Evolutionary conservation across 441 rosid genomes (phyloP).

Genomic region (Euphorbia schlechtendalii): DNA sequence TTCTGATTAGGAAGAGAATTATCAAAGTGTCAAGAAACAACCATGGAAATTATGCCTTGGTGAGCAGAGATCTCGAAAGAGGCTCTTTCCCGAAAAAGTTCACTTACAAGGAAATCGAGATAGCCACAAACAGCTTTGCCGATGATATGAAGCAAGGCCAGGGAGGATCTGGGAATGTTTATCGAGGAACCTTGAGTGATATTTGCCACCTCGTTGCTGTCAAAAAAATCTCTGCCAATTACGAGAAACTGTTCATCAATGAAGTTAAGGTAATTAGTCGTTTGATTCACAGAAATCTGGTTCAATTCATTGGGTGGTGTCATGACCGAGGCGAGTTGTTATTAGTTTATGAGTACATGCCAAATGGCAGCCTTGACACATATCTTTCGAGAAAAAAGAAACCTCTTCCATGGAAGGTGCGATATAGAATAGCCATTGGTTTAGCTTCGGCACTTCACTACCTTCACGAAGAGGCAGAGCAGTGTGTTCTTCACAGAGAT

Average conservation of each 20-base stretch:
- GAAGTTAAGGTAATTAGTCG: constrained; percentile 8
- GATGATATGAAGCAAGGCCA: background rate
- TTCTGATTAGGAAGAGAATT: background rate
- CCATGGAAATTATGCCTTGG: background rate
- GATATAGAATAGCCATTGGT: constrained; percentile 2
- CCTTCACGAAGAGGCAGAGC: constrained; percentile 7
- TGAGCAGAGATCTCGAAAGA: background rate
- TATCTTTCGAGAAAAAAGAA: background rate
- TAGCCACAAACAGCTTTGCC: constrained; percentile 8
- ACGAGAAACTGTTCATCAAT: constrained; percentile 3
- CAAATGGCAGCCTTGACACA: constrained; percentile 8
- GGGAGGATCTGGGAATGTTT: constrained; percentile 11
- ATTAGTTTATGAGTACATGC: background rate
- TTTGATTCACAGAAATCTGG: constrained; percentile 8
- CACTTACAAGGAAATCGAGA: background rate
- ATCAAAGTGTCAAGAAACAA: background rate
- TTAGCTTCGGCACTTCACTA: constrained; percentile 4
- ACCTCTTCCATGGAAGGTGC: background rate
- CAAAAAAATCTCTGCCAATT: background rate
- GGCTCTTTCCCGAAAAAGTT: background rate
- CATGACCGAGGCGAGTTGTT: constrained; percentile 1
- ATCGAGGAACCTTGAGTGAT: constrained; percentile 9
- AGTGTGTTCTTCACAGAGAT: constrained; percentile 7
- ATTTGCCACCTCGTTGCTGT: background rate
- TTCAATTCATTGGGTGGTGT: constrained; percentile 11